These are phyloP conservation scores for Excoecaria agallocha DNA, from an alignment of 345 rosid genomes.

Conservation along the genomic window DNA sequence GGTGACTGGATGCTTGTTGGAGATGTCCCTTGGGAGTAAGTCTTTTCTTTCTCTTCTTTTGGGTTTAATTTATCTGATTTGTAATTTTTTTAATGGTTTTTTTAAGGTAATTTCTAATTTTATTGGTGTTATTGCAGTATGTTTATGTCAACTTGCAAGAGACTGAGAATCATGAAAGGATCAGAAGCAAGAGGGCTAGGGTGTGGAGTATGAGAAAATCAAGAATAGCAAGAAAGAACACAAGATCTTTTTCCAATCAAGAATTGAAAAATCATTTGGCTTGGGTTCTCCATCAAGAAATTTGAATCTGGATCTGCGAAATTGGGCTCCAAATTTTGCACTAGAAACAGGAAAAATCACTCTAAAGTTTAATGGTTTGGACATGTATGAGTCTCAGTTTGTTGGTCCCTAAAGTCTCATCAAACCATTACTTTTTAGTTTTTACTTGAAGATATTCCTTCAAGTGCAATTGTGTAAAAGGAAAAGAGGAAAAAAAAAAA, in stretches of 20 bases:
- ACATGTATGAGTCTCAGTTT: constrained; percentile 21
- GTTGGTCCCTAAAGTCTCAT: constrained; percentile 21
- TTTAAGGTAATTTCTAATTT: too few relatives aligned
- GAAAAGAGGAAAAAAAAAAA: not conserved
- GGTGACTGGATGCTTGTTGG: constrained; percentile 29
- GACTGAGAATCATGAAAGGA: constrained; percentile 80
- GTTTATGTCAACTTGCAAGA: constrained; percentile 84
- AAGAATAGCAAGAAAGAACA: constrained; percentile 8
- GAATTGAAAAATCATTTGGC: constrained; percentile 27
- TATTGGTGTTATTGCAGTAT: constrained; percentile 45
- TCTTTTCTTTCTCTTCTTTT: not conserved
- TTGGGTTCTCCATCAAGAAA: constrained; percentile 43
- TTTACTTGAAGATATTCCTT: constrained; percentile 21
- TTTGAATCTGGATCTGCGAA: constrained; percentile 20
- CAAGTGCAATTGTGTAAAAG: constrained; percentile 24
- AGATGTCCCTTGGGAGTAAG: constrained; percentile 28
- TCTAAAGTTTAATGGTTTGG: constrained; percentile 19
- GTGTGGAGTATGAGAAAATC: constrained; percentile 41
- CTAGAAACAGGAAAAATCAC: constrained; percentile 14
- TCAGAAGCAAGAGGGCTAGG: constrained; percentile 77
- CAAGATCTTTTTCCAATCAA: constrained; percentile 2
- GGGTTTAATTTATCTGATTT: too few relatives aligned
- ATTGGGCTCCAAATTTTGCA: constrained; percentile 14
- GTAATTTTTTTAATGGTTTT: too few relatives aligned
- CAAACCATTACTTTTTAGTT: constrained; percentile 24